Conservation (phyloP, 306 rosid species). For the Cicer chorassanicum region DNA sequence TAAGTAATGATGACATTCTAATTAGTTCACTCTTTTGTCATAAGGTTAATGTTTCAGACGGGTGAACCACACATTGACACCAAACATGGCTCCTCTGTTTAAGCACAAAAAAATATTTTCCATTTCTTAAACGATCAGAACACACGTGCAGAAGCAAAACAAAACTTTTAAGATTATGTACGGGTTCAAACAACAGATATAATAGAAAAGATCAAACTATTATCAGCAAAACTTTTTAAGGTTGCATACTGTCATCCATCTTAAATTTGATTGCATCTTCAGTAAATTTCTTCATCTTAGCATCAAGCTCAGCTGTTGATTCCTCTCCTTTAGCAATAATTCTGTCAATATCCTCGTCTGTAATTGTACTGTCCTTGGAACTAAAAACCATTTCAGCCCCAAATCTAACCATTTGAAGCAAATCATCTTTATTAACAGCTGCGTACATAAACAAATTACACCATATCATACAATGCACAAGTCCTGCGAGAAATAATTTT, state of each 20-base stretch:
- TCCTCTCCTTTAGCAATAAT: constrained; percentile 98
- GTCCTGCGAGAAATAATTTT: neutral
- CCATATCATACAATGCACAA: constrained; percentile 10
- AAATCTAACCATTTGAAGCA: constrained; percentile 97
- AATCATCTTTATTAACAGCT: constrained; percentile 98
- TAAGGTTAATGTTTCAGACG: constrained; percentile 11
- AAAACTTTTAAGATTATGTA: neutral
- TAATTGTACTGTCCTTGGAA: constrained; percentile 95
- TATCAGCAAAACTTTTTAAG: constrained; percentile 6
- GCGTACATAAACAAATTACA: constrained; percentile 43
- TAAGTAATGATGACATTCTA: constrained; percentile 3
- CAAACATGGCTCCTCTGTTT: constrained; percentile 33
- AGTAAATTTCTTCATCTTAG: constrained; percentile 98
- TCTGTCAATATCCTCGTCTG: constrained; percentile 97
- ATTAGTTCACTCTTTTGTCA: neutral
- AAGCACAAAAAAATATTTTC: constrained; percentile 16
- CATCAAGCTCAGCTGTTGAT: constrained; percentile 97
- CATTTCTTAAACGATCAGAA: neutral
- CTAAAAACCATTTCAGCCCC: constrained; percentile 99
- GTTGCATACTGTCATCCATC: constrained; percentile 93
- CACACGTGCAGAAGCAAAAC: neutral
- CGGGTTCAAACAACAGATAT: constrained; percentile 15
- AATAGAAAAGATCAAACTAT: neutral
- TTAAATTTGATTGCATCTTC: constrained; percentile 98
- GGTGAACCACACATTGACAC: neutral